A percentile compares a stretch with the other conserved stretches of the same genome.
Conservation (phyloP, 2,329 filamentous ascomycete genomes). For the Neoarthrinium moseri region DNA sequence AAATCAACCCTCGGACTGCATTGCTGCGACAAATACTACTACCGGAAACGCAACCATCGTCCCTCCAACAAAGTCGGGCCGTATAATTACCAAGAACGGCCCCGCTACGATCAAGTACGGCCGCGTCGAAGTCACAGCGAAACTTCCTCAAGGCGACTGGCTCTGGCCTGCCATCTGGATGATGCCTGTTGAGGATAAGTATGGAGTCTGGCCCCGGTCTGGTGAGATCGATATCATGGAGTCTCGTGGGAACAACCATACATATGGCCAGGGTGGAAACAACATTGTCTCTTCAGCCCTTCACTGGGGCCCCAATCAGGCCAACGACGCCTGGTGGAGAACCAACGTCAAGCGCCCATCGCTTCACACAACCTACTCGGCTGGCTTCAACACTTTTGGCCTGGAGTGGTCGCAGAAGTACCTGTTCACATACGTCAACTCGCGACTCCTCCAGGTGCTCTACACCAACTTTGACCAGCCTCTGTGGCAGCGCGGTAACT, state of each 20-base stretch:
- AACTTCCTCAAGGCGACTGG: constrained; percentile 78
- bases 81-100: constrained; percentile 72
- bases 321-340: constrained; percentile 78
- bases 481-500: constrained; percentile 68
- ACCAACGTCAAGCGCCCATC: constrained; percentile 77
- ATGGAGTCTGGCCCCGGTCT: constrained; percentile 75
- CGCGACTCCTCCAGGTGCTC: constrained; percentile 73
- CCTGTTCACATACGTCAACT: constrained; percentile 83
- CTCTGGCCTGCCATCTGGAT: constrained; percentile 93
- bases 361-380: constrained; percentile 71
- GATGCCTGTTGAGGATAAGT: constrained; percentile 70
- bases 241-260: constrained; percentile 78
- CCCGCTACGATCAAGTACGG: constrained; percentile 77
- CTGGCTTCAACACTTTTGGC: constrained; percentile 73
- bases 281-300: constrained; percentile 77
- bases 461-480: constrained; percentile 72
- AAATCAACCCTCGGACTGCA: constrained; percentile 56
- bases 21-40: constrained; percentile 72
- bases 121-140: constrained; percentile 76
- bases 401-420: constrained; percentile 88
- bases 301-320: constrained; percentile 75
- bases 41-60: constrained; percentile 69
- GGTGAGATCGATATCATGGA: constrained; percentile 85
- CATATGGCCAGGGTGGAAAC: constrained; percentile 74
- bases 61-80: constrained; percentile 74